Evolutionary conservation across 495 filamentous ascomycete genomes (phyloP).

Genomic region (Friedmanniomyces endolithicus): DNA sequence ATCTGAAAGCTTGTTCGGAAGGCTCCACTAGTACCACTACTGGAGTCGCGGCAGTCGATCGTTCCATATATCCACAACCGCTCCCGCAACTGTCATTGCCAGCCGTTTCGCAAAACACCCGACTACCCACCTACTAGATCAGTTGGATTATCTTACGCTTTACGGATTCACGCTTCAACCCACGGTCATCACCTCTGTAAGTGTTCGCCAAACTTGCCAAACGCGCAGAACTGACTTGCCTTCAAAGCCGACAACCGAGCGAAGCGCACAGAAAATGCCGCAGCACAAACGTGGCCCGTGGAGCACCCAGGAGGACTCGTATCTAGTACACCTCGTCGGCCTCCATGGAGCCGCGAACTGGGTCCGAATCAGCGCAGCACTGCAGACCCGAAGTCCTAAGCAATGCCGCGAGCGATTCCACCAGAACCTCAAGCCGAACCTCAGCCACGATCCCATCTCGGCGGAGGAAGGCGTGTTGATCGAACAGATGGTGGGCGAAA

Average conservation of each 20-base stretch:
- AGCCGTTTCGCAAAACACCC: background rate
- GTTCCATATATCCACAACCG: background rate
- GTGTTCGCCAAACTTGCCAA: too few relatives aligned
- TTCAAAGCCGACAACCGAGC: too few relatives aligned
- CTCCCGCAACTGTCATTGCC: background rate
- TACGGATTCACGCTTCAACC: too few relatives aligned
- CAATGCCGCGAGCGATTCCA: constrained; percentile 94
- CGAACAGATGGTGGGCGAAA: constrained; percentile 64
- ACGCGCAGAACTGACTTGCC: too few relatives aligned
- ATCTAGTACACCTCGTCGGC: constrained; percentile 60
- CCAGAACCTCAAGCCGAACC: constrained; percentile 82
- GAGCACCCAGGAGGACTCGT: constrained; percentile 51
- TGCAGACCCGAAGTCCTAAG: constrained; percentile 74
- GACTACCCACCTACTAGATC: background rate
- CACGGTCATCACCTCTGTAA: too few relatives aligned
- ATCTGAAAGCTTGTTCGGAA: background rate
- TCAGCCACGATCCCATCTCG: constrained; percentile 88
- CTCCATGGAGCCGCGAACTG: constrained; percentile 77
- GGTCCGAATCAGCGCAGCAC: constrained; percentile 71
- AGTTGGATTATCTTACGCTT: too few relatives aligned
- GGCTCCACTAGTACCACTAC: background rate
- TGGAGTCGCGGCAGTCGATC: background rate
- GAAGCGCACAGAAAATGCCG: constrained; percentile 20
- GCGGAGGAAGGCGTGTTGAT: constrained; percentile 77
- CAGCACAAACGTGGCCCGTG: constrained; percentile 73